A percentile compares a stretch with the other conserved stretches of the same genome.
Conservation (phyloP, 2,329 filamentous ascomycete genomes). For the Didymella segeticola region DNA sequence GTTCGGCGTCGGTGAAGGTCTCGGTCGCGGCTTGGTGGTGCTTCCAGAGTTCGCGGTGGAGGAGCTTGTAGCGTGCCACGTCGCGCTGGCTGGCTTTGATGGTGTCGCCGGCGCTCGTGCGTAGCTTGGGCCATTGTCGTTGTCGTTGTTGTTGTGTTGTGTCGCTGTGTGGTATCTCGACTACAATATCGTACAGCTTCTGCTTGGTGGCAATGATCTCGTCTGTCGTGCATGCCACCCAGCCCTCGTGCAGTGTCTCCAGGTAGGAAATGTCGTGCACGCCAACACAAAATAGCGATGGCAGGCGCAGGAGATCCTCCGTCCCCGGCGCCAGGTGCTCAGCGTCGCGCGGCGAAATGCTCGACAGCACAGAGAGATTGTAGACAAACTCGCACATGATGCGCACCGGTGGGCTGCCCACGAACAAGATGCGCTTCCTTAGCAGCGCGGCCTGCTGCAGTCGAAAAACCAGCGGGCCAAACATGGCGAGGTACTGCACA, state of each 20-base stretch:
- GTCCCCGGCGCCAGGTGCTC: conserved; percentile 71
- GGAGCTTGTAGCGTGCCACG: conserved; percentile 69
- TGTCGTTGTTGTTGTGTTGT: conserved; percentile 60
- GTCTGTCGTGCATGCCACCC: conserved; percentile 96
- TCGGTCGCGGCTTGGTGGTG: conserved; percentile 34
- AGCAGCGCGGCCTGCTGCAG: conserved; percentile 86
- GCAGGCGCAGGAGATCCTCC: conserved; percentile 68
- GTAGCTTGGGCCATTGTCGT: conserved; percentile 81
- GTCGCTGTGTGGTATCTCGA: conserved; percentile 76
- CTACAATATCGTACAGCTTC: conserved; percentile 85
- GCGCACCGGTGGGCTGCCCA: conserved; percentile 85
- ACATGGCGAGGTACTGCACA: conserved; percentile 75
- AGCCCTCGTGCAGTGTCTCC: conserved; percentile 70
- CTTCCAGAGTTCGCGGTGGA: conserved; percentile 46
- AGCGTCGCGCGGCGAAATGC: conserved; percentile 76
- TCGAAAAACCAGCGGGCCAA: conserved; percentile 91
- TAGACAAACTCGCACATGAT: conserved; percentile 92
- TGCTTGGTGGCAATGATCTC: conserved; percentile 88
- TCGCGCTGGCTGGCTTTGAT: conserved; percentile 92
- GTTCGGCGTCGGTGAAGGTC: conserved; percentile 30
- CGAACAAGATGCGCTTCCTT: conserved; percentile 85
- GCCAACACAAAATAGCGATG: conserved; percentile 89
- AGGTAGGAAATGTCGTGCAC: conserved; percentile 90
- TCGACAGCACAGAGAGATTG: conserved; percentile 89
- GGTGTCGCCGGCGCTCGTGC: conserved; percentile 65